A percentile compares a stretch with the other conserved stretches of the same genome.
These are phyloP conservation scores for Leccinum boreale DNA, from an alignment of 768 basidiomycete genomes.

Conservation along the genomic window DNA sequence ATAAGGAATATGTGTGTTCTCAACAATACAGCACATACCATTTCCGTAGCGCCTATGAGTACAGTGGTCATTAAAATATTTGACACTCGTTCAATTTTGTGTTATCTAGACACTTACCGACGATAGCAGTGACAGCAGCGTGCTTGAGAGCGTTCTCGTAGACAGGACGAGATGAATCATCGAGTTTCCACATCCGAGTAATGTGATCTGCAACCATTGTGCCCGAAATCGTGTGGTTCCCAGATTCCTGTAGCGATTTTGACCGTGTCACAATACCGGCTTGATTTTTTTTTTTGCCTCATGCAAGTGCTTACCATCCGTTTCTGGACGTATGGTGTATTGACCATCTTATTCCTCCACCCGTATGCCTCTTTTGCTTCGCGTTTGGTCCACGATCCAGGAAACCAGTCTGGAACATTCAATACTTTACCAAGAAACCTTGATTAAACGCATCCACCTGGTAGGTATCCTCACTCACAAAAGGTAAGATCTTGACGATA, in stretches of 20 bases:
- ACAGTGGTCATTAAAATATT: background rate
- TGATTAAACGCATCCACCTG: background rate
- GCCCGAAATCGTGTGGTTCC: background rate
- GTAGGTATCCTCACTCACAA: constrained; percentile 5
- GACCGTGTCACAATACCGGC: too few species aligned
- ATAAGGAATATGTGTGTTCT: background rate
- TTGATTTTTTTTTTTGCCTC: background rate
- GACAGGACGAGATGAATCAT: background rate
- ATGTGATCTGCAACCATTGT: constrained; percentile 15
- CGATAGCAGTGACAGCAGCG: constrained; percentile 9
- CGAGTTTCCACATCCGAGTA: constrained; percentile 13
- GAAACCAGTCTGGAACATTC: constrained; percentile 33
- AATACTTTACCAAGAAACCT: background rate
- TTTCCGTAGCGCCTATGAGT: constrained; percentile 4
- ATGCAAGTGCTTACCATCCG: constrained; percentile 13
- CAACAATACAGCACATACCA: background rate
- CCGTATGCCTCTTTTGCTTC: constrained; percentile 17
- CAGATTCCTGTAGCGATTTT: background rate
- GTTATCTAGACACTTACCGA: constrained; percentile 1
- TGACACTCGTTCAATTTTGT: background rate
- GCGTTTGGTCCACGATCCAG: constrained; percentile 36
- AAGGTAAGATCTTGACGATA: constrained; percentile 10
- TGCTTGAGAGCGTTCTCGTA: constrained; percentile 10
- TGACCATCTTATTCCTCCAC: background rate
- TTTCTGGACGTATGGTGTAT: constrained; percentile 25